A percentile compares a stretch with the other conserved stretches of the same genome.
These are phyloP conservation scores for Tylopilus vinaceipallidus DNA, from an alignment of 768 basidiomycete genomes.

Conservation along the genomic window DNA sequence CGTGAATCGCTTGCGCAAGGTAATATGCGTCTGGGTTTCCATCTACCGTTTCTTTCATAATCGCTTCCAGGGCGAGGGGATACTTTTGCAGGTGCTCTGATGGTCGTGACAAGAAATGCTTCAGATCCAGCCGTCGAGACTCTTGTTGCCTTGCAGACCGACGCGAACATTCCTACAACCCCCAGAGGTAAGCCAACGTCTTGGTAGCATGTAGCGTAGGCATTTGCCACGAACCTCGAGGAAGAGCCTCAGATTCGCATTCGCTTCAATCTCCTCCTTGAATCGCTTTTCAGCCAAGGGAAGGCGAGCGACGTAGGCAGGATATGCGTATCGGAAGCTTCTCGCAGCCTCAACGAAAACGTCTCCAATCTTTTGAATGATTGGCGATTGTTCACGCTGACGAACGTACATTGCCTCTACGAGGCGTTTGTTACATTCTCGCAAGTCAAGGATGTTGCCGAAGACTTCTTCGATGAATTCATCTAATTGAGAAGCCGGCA, in stretches of 20 bases:
- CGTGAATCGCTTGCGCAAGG: slow-evolving; percentile 76
- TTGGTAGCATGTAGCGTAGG: neutral
- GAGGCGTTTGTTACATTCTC: slow-evolving; percentile 78
- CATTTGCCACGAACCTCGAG: slow-evolving; percentile 61
- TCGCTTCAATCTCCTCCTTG: slow-evolving; percentile 81
- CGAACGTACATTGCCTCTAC: slow-evolving; percentile 84
- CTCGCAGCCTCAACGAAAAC: slow-evolving; percentile 84
- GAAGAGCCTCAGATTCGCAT: slow-evolving; percentile 79
- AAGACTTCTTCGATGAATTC: slow-evolving; percentile 90
- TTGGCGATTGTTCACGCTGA: slow-evolving; percentile 76
- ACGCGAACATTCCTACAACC: slow-evolving; percentile 32
- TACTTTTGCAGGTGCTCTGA: slow-evolving; percentile 65
- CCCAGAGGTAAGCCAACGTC: slow-evolving; percentile 1
- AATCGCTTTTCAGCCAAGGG: slow-evolving; percentile 84
- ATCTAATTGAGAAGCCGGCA: slow-evolving; percentile 57
- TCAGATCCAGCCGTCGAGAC: slow-evolving; percentile 57
- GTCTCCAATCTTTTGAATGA: slow-evolving; percentile 86
- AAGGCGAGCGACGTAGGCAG: slow-evolving; percentile 79
- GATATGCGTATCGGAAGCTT: slow-evolving; percentile 85
- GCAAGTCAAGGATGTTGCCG: slow-evolving; percentile 83
- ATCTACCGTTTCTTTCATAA: slow-evolving; percentile 75
- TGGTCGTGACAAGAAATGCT: slow-evolving; percentile 60
- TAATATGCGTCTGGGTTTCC: slow-evolving; percentile 84
- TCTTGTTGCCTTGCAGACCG: slow-evolving; percentile 54
- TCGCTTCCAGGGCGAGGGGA: slow-evolving; percentile 81